Evolutionary conservation across 352 stramenopile genomes (phyloP).

Genomic region (Phytopythium litorale): DNA sequence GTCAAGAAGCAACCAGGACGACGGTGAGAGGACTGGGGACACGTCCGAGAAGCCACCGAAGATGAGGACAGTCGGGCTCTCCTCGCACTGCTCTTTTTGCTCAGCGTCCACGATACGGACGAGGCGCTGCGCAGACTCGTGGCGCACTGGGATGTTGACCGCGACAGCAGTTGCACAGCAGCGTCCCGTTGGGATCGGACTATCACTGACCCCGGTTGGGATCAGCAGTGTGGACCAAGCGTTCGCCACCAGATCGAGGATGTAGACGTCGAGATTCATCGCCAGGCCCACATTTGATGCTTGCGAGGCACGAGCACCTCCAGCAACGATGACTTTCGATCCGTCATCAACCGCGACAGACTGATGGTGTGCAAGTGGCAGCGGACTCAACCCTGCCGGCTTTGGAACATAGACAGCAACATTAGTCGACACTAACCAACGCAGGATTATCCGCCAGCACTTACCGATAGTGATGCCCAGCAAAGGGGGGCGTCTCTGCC

Average conservation of each 20-base stretch:
- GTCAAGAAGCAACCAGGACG: slow-evolving; percentile 43
- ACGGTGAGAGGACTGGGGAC: slow-evolving; percentile 14
- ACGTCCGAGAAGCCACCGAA: slow-evolving; percentile 52
- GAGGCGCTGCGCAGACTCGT: slow-evolving; percentile 13
- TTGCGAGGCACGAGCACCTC: slow-evolving; percentile 23
- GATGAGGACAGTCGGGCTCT: slow-evolving; percentile 32
- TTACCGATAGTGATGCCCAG: slow-evolving; percentile 40
- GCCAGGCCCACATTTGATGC: slow-evolving; percentile 1
- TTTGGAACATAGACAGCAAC: slow-evolving; percentile 5
- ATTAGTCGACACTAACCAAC: background rate
- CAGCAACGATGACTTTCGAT: slow-evolving; percentile 42
- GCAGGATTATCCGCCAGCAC: background rate
- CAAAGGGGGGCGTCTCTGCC: slow-evolving; percentile 11
- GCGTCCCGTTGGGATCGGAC: slow-evolving; percentile 17
- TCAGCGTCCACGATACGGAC: slow-evolving; percentile 16
- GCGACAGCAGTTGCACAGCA: slow-evolving; percentile 30
- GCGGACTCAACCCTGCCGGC: slow-evolving; percentile 41
- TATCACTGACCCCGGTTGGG: slow-evolving; percentile 4
- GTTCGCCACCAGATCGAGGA: slow-evolving; percentile 49
- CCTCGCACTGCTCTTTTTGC: slow-evolving; percentile 12
- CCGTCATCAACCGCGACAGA: slow-evolving; percentile 31
- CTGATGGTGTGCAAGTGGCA: slow-evolving; percentile 48
- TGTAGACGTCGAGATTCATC: slow-evolving; percentile 32
- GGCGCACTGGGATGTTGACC: slow-evolving; percentile 28
- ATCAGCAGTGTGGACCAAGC: slow-evolving; percentile 33